phyloP scores from a whole-genome alignment of 345 rosid genomes.

The Linum lewisii region DNA sequence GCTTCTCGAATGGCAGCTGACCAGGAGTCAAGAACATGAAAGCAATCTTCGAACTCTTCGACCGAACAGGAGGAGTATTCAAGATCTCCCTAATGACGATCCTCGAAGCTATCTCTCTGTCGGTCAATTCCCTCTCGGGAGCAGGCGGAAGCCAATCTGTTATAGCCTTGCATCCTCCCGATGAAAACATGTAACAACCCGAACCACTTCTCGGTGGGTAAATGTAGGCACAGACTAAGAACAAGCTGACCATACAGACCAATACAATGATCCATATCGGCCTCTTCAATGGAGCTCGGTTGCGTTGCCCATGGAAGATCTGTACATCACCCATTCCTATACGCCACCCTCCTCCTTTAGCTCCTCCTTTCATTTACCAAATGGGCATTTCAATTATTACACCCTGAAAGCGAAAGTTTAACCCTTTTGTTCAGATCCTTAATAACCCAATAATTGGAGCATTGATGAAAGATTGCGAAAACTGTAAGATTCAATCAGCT shows the following conservation, averaged over 20 bases:
- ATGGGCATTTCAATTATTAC: background rate
- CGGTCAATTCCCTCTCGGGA: slow-evolving; percentile 65
- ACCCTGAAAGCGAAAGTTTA: background rate
- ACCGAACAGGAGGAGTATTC: slow-evolving; percentile 35
- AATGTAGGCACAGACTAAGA: slow-evolving; percentile 56
- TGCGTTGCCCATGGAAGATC: slow-evolving; percentile 55
- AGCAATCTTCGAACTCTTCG: slow-evolving; percentile 64
- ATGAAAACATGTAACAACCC: slow-evolving; percentile 74
- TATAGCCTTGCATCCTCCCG: slow-evolving; percentile 75
- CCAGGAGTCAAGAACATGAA: slow-evolving; percentile 88
- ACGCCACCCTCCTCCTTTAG: slow-evolving; percentile 52
- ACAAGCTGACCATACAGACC: slow-evolving; percentile 62
- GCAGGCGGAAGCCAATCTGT: slow-evolving; percentile 87
- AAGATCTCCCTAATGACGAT: slow-evolving; percentile 65
- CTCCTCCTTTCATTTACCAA: background rate
- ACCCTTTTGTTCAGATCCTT: background rate
- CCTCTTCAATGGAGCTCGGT: slow-evolving; percentile 58
- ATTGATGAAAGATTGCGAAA: no score
- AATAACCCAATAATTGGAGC: background rate
- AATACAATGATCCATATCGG: slow-evolving; percentile 74
- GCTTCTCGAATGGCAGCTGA: slow-evolving; percentile 80
- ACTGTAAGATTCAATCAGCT: no score
- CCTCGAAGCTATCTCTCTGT: slow-evolving; percentile 71
- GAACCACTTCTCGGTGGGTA: slow-evolving; percentile 68
- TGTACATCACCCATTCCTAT: slow-evolving; percentile 57